phyloP scores from a whole-genome alignment of 2,329 filamentous ascomycete species.

The Aspergillus pseudoviridinutans region DNA sequence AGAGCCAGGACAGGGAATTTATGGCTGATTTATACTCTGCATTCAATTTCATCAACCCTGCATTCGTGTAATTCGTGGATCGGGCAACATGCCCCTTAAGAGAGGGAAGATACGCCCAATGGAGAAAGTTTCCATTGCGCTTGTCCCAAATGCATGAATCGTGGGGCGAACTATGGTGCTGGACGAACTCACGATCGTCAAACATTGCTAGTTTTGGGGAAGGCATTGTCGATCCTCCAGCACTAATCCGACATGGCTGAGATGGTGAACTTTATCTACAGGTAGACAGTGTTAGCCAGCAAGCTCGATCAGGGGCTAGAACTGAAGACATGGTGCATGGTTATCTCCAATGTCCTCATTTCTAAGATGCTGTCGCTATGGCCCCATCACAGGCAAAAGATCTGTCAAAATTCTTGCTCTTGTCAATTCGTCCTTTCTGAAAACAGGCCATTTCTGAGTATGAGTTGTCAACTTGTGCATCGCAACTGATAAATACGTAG shows the following conservation, averaged over 20 bases:
- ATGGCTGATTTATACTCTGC: no score
- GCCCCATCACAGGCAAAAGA: not conserved
- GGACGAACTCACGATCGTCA: not conserved
- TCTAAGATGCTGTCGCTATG: no score
- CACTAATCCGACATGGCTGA: no score
- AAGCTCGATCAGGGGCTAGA: not conserved
- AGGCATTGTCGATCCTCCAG: not conserved
- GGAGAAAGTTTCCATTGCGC: not conserved
- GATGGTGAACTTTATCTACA: no score
- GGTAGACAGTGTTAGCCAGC: no score
- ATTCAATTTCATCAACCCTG: no score
- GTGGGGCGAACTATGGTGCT: not conserved
- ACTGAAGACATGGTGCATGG: not conserved
- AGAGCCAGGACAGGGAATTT: not conserved
- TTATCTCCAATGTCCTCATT: not conserved
- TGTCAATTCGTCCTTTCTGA: not conserved
- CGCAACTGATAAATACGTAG: not conserved
- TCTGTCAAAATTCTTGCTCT: not conserved
- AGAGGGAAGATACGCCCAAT: not conserved
- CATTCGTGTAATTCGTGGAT: no score
- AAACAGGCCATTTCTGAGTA: not conserved
- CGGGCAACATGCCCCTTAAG: not conserved
- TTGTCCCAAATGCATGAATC: not conserved
- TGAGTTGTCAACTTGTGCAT: no score
- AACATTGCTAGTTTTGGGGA: not conserved